Base-by-base conservation (phyloP, 345 rosid genomes). In the Bruguiera parviflora region DNA sequence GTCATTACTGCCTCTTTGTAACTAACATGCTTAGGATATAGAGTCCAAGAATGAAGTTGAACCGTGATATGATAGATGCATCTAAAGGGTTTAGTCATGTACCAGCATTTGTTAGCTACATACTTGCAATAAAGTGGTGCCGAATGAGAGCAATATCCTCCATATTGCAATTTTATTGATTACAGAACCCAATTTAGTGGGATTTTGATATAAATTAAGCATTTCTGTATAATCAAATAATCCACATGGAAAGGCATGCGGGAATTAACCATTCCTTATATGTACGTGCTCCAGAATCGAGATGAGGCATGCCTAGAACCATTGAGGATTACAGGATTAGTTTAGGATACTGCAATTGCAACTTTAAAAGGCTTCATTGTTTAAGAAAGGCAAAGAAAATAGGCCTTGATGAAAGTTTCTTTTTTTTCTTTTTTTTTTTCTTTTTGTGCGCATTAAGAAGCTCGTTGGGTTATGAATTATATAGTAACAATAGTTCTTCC, bases 201-300 rank as follows among this genome's bases (percentile, higher is more conserved):
- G 52, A 33, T 28, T 9, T 16, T 51, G 61, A 67, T 53, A 19
- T 21, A 39, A 16, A 20, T 6, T 5, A 9, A 57, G 70, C 43
- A 33, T 37, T 65, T 47, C 72, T 53, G 72, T 73, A 72, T 56
- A 61, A 67, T 67, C 72, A 61, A 58, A 61, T 46, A 22, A 73
- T 73, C 71, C 53, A 29, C 49, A 8, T 22, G 53, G 63, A 61
- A 67, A 60, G 35, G 53, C 33, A 59, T 66, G 15, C 46, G 15
- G 46, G 37, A 18, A 16, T 25, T 9, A 28, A 20, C 71, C 7
- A 49, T 32, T 18, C 58, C 9, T 29, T 22, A 47, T 15, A 2
- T 10, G 1, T 59, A 6, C 7, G 43, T n/a, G 65, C 29, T 58
- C 60, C 51, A 37, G 15, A 59, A 21, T 51, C 64, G 31, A 64